Evolutionary conservation across 306 rosid genomes (phyloP), one percentile per base, ranked within the genome.

Genomic region (Cicer yamashitae): DNA sequence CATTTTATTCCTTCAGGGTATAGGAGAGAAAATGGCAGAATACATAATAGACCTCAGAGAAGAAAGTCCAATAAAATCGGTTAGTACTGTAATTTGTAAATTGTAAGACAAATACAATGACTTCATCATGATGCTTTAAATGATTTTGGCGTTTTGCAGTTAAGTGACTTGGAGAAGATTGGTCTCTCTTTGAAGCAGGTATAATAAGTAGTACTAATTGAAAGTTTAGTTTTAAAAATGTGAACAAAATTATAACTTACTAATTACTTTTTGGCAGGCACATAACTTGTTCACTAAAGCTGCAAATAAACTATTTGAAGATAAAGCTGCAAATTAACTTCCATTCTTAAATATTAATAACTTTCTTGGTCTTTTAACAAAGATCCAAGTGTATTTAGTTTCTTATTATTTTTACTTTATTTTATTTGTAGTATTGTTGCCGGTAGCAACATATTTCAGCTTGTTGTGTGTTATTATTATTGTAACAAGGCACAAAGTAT

Each of bases 151-250:
- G 62, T 67, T 72, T 80, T 87, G 71, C 86, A 94, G 98, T 86
- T 94, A 67, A 73, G 59, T 62, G 97, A 94, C 77, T 76, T 94
- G 94, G 92, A 90, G 91, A 94, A 91, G 79, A 85, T 91, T 61
- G 98, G 98, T 39, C 94, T 94, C 84, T 91, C 98, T 44, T 72
- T 81, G 67, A 94, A 94, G 87, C 98, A 91, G 97, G 98, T 93
- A 76, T n/a, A 34, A 10, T 60, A 3, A 46, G 1, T 14, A 51
- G 20, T 6, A 51, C 22, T 9, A 48, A 13, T 34, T 59, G 30
- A 79, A 61, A 43, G 17, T 57, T 57, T 43, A 50, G 20, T 22
- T 77, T 10, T 11, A 3, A 71, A 18, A 25, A 11, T 10, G 13
- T 41, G 48, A 13, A 41, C 12, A 62, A 53, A 66, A 44, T 59